These are phyloP conservation scores for Saturnispora besseyi DNA, from an alignment of 805 yeast species.

Conservation along the genomic window DNA sequence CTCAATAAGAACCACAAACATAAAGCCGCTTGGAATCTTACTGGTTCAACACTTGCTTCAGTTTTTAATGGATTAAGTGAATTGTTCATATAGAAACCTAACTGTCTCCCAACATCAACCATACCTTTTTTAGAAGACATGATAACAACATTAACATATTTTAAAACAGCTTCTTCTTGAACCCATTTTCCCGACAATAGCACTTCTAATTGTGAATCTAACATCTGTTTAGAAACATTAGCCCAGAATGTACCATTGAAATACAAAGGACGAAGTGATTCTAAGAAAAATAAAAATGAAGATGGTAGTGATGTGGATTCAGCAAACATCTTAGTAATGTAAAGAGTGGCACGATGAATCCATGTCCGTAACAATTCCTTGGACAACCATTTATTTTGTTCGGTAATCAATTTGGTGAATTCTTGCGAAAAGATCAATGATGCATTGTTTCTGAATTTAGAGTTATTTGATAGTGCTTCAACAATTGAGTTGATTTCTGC, in stretches of 20 bases:
- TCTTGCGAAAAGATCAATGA: conserved; percentile 23
- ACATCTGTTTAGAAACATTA: conserved; percentile 34
- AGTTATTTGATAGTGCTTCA: conserved; percentile 8
- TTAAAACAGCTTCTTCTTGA: conserved; percentile 31
- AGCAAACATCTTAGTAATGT: conserved; percentile 56
- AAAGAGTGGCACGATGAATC: conserved; percentile 50
- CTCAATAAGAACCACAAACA: conserved; percentile 42
- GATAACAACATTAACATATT: conserved; percentile 35
- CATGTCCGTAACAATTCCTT: conserved; percentile 33
- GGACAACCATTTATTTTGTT: background rate
- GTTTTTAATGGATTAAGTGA: conserved; percentile 30
- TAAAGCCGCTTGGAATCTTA: conserved; percentile 37
- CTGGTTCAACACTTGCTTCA: conserved; percentile 13
- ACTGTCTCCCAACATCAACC: conserved; percentile 39
- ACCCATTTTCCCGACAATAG: conserved; percentile 44
- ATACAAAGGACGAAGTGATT: conserved; percentile 28
- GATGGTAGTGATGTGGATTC: conserved; percentile 31
- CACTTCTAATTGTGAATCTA: conserved; percentile 61
- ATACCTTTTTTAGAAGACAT: conserved; percentile 28
- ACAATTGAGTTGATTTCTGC: background rate
- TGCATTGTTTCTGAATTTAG: conserved; percentile 27
- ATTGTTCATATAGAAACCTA: conserved; percentile 59
- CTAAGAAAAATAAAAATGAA: conserved; percentile 26
- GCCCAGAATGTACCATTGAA: conserved; percentile 29
- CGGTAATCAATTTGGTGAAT: conserved; percentile 13